A percentile compares a stretch with the other conserved stretches of the same genome.
phyloP scores from a whole-genome alignment of 2,329 filamentous ascomycete species.

The Penicillium glabrum region DNA sequence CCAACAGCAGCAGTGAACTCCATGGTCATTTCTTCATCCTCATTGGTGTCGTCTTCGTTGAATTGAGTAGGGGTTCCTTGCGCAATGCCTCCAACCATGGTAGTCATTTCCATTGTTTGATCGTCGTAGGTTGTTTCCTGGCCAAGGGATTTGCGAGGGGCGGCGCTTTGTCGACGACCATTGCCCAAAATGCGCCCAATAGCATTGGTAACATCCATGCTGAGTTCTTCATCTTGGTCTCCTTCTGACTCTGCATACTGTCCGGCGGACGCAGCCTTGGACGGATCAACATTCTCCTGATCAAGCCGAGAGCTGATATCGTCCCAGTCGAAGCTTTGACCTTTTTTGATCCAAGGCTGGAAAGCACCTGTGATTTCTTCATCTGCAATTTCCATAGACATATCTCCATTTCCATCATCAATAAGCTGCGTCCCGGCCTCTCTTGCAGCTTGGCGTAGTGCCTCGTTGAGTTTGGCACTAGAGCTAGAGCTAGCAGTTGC shows the following conservation, averaged over 20 bases:
- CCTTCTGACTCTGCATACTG: slow-evolving; percentile 34
- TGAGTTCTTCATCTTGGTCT: slow-evolving; percentile 68
- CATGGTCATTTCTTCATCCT: slow-evolving; percentile 50
- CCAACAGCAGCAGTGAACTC: slow-evolving; percentile 49
- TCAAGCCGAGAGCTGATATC: slow-evolving; percentile 44
- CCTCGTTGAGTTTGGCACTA: slow-evolving; percentile 73
- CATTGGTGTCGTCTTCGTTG: slow-evolving; percentile 32
- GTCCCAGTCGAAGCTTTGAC: slow-evolving; percentile 44
- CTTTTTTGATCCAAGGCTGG: slow-evolving; percentile 49
- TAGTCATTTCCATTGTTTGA: slow-evolving; percentile 50
- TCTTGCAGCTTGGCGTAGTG: slow-evolving; percentile 70
- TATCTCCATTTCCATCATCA: slow-evolving; percentile 63
- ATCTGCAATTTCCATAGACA: slow-evolving; percentile 77
- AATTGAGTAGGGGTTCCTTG: slow-evolving; percentile 26
- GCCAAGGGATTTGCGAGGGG: slow-evolving; percentile 45
- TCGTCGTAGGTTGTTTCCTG: slow-evolving; percentile 49
- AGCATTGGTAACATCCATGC: slow-evolving; percentile 89
- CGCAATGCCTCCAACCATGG: slow-evolving; percentile 43
- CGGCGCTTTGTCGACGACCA: slow-evolving; percentile 31
- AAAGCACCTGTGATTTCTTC: slow-evolving; percentile 55
- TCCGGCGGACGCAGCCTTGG: slow-evolving; percentile 16
- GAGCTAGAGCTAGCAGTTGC: slow-evolving; percentile 60
- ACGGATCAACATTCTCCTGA: slow-evolving; percentile 46
- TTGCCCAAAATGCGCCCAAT: slow-evolving; percentile 73
- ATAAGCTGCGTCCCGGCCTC: slow-evolving; percentile 73